A percentile compares a stretch with the other conserved stretches of the same genome.
Conservation (phyloP, 2,329 filamentous ascomycete species). For the Aspergillus tanneri region DNA sequence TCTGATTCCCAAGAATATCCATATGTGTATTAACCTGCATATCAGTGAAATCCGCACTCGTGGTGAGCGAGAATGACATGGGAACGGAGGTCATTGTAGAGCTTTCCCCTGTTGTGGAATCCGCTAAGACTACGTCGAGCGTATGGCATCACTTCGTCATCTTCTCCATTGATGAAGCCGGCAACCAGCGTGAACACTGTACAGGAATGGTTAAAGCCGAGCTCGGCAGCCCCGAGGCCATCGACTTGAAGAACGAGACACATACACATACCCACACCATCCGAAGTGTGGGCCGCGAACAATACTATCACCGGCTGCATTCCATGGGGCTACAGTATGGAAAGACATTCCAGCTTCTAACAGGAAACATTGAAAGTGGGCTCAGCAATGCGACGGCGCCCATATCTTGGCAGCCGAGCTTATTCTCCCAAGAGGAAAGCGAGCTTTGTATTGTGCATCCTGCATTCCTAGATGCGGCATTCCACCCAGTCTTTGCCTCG, state of each 20-base stretch:
- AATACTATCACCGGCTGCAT: conserved; percentile 1
- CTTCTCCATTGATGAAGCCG: not conserved
- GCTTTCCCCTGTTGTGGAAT: not conserved
- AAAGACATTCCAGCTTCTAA: not conserved
- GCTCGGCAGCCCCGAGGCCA: not conserved
- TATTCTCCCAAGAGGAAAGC: not conserved
- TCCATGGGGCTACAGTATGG: conserved; percentile 3
- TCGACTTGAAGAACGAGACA: not conserved
- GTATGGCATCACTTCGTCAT: conserved; percentile 3
- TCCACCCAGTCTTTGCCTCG: not conserved
- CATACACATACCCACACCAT: not conserved
- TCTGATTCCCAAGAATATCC: not conserved
- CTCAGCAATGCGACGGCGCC: not conserved
- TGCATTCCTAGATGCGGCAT: not conserved
- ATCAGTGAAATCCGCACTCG: conserved; percentile 1
- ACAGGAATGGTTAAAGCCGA: not conserved
- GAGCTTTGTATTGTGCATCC: not conserved
- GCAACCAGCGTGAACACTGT: not conserved
- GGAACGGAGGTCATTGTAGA: conserved; percentile 5
- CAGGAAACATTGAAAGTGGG: not conserved
- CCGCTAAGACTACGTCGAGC: not conserved
- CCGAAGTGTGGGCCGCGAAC: not conserved
- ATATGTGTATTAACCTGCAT: not conserved
- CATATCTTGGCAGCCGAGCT: not conserved
- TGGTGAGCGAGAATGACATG: not conserved